Evolutionary conservation across 371 early-diverging fungal genomes (phyloP).

Genomic region (Mortierella sp.): DNA sequence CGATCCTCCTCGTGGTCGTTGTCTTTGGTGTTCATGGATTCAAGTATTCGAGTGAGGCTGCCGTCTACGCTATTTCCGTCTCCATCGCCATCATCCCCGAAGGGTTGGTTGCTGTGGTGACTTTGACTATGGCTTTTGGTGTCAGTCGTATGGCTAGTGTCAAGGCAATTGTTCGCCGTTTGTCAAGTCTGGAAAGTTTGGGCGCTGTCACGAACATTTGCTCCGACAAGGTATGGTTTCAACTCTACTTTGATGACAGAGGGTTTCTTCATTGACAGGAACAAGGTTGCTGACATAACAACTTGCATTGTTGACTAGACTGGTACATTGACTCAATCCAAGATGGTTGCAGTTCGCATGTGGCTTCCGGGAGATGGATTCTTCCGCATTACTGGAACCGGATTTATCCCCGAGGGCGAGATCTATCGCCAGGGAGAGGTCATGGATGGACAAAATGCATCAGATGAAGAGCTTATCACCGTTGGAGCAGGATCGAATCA

Average conservation of each 20-base stretch:
- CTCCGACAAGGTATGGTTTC: constrained; percentile 79
- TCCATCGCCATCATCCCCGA: constrained; percentile 97
- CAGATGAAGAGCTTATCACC: constrained; percentile 7
- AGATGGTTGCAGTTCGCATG: constrained; percentile 79
- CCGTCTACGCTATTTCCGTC: constrained; percentile 82
- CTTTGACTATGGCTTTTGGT: constrained; percentile 93
- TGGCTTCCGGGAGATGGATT: constrained; percentile 76
- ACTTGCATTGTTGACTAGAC: constrained; percentile 3
- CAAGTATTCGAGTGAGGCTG: constrained; percentile 63
- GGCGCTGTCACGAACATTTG: constrained; percentile 94
- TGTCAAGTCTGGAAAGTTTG: constrained; percentile 89
- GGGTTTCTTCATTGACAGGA: neutral
- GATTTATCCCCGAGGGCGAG: constrained; percentile 74
- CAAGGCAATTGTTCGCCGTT: constrained; percentile 89
- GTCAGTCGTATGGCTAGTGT: constrained; percentile 88
- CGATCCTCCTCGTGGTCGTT: constrained; percentile 78
- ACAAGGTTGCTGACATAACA: neutral
- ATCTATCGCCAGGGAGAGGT: constrained; percentile 54
- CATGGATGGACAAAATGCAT: neutral
- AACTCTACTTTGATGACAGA: neutral
- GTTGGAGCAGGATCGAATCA: constrained; percentile 25
- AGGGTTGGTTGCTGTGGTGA: constrained; percentile 92
- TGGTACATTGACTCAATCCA: constrained; percentile 72
- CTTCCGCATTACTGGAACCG: constrained; percentile 69
- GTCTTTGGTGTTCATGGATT: constrained; percentile 75